These are phyloP conservation scores for Rhodomyrtus psidioides DNA, from an alignment of 441 rosid genomes.

Conservation along the genomic window DNA sequence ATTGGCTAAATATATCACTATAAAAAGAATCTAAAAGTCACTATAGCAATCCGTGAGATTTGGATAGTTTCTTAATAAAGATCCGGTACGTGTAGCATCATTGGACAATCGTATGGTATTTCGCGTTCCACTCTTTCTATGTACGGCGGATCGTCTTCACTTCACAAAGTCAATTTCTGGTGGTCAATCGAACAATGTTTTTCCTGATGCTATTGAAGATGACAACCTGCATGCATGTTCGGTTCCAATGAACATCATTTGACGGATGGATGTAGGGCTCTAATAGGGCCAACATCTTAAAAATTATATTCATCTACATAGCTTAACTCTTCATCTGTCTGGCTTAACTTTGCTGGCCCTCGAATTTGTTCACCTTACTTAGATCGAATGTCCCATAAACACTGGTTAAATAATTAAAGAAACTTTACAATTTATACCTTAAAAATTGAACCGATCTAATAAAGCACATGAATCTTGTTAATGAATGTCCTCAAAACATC, in stretches of 20 bases:
- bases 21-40: not conserved
- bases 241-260: not conserved
- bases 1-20: not conserved
- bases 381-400: not conserved
- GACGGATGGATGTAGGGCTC: not conserved
- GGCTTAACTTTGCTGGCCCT: not conserved
- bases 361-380: not conserved
- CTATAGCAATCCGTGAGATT: not conserved
- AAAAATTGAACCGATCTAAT: not conserved
- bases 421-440: not conserved
- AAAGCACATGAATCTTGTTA: not conserved
- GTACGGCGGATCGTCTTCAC: not conserved
- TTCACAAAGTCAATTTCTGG: not conserved
- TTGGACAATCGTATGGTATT: not conserved
- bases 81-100: rapidly evolving
- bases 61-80: not conserved
- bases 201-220: not conserved
- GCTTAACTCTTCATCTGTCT: not conserved
- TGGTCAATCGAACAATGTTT: not conserved
- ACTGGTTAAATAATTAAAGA: not conserved
- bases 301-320: not conserved
- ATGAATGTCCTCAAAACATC: not conserved
- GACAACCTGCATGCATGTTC: not conserved
- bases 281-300: not conserved
- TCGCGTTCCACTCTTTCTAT: not conserved